Evolutionary conservation across 805 yeast genomes (phyloP).

Genomic region (Jamesozyma jinghongensis): DNA sequence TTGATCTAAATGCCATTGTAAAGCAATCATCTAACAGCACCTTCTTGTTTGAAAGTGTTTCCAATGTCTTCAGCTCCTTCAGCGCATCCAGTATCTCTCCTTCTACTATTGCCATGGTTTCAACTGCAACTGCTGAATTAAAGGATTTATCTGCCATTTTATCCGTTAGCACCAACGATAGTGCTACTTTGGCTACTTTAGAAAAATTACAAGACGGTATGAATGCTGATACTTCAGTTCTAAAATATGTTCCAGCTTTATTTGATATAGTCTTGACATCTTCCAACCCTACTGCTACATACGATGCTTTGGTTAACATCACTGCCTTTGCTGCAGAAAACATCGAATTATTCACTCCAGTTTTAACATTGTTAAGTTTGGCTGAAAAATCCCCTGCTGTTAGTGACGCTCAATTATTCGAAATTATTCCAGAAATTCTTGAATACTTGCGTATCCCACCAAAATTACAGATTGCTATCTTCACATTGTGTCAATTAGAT

Average conservation of each 20-base stretch:
- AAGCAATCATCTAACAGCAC: slow-evolving; percentile 14
- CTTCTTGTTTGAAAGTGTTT: slow-evolving; percentile 12
- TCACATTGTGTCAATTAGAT: slow-evolving; percentile 24
- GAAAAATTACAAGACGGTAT: slow-evolving; percentile 12
- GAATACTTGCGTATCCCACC: slow-evolving; percentile 22
- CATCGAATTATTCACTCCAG: slow-evolving; percentile 13
- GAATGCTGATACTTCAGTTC: slow-evolving; percentile 8
- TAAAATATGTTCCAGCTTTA: slow-evolving; percentile 17
- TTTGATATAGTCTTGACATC: slow-evolving; percentile 18
- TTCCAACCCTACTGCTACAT: slow-evolving; percentile 17
- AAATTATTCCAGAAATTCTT: slow-evolving; percentile 20
- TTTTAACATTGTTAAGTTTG: slow-evolving; percentile 14
- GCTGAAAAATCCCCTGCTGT: slow-evolving; percentile 11
- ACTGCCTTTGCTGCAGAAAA: slow-evolving; percentile 18
- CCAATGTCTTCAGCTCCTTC: slow-evolving; percentile 11
- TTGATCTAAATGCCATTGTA: slow-evolving; percentile 14
- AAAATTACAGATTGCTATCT: slow-evolving; percentile 24
- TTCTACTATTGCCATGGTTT: slow-evolving; percentile 10
- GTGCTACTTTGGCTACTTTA: slow-evolving; percentile 16
- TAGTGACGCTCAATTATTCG: slow-evolving; percentile 15
- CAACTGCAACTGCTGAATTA: slow-evolving; percentile 21
- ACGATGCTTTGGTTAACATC: slow-evolving; percentile 19
- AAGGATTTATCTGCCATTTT: slow-evolving; percentile 17
- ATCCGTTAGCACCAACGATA: slow-evolving; percentile 14
- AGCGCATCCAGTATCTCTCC: slow-evolving; percentile 4